Evolutionary conservation across 192 early-diverging fungal species (phyloP).

Genomic region (Oehlia diaphana): DNA sequence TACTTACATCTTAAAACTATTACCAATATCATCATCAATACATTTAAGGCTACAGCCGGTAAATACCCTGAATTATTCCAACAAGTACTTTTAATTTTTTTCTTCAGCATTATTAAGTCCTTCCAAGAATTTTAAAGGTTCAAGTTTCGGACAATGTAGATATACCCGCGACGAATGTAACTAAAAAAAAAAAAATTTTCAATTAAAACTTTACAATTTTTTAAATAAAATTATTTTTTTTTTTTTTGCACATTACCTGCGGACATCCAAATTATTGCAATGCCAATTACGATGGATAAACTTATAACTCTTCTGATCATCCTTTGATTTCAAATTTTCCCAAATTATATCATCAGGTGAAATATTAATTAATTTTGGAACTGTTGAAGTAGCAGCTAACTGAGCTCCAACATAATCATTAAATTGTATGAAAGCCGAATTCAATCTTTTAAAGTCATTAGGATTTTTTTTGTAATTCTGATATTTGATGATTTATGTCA

Average conservation of each 20-base stretch:
- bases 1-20: conserved; percentile 57
- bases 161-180: conserved; percentile 58
- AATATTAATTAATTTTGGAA: conserved; percentile 65
- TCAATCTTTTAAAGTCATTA: conserved; percentile 37
- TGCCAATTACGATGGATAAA: conserved; percentile 46
- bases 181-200: conserved; percentile 16
- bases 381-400: conserved; percentile 67
- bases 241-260: conserved; percentile 46
- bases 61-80: conserved; percentile 64
- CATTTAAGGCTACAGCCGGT: conserved; percentile 66
- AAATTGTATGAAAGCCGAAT: conserved; percentile 85
- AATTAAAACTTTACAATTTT: no score
- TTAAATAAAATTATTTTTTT: no score
- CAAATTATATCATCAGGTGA: conserved; percentile 79
- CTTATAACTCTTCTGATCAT: conserved; percentile 59
- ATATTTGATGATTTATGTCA: conserved; percentile 51
- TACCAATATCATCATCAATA: conserved; percentile 72
- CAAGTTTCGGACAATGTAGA: conserved; percentile 42
- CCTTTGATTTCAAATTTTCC: conserved; percentile 68
- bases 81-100: conserved; percentile 36
- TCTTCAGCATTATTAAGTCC: conserved; percentile 27
- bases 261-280: conserved; percentile 75
- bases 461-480: conserved; percentile 35
- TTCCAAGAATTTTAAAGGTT: conserved; percentile 41
- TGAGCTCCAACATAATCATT: conserved; percentile 73